A percentile compares a stretch with the other conserved stretches of the same genome.
Conservation (phyloP, 179 eudicot species). For the Kewa caespitosa region DNA sequence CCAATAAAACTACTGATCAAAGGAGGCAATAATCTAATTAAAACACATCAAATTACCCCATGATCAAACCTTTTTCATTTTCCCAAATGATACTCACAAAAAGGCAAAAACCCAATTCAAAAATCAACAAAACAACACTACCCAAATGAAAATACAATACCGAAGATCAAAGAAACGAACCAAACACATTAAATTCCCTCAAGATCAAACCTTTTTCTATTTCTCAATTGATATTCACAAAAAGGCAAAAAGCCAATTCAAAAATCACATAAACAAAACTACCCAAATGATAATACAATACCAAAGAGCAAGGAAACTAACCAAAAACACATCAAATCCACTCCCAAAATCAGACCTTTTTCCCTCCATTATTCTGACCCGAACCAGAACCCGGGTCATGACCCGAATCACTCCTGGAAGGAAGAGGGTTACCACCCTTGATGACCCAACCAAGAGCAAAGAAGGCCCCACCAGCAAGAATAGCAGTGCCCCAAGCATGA, state of each 20-base stretch:
- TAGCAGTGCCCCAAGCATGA: constrained; percentile 98
- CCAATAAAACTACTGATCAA: too few relatives aligned
- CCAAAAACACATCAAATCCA: constrained; percentile 10
- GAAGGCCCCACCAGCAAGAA: constrained; percentile 86
- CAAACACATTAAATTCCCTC: background rate
- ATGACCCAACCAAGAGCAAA: constrained; percentile 97
- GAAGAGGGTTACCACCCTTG: constrained; percentile 89
- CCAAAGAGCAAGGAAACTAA: constrained; percentile 12
- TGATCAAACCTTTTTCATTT: too few relatives aligned
- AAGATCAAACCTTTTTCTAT: background rate
- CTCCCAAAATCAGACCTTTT: background rate
- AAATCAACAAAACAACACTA: background rate
- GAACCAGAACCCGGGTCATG: constrained; percentile 1
- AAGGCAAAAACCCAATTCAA: background rate
- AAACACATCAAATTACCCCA: too few relatives aligned
- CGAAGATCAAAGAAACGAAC: constrained; percentile 16
- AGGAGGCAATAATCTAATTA: too few relatives aligned
- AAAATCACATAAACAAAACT: background rate
- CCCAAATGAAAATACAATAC: background rate
- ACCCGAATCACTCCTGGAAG: constrained; percentile 36
- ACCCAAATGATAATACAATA: background rate
- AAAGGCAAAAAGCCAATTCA: background rate
- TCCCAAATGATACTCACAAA: background rate
- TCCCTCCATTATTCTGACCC: constrained; percentile 1
- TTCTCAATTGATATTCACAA: background rate